Evolutionary conservation across 208 protist species (phyloP), one percentile per base, ranked within the genome.

Genomic region (Angomonas ambiguus): DNA sequence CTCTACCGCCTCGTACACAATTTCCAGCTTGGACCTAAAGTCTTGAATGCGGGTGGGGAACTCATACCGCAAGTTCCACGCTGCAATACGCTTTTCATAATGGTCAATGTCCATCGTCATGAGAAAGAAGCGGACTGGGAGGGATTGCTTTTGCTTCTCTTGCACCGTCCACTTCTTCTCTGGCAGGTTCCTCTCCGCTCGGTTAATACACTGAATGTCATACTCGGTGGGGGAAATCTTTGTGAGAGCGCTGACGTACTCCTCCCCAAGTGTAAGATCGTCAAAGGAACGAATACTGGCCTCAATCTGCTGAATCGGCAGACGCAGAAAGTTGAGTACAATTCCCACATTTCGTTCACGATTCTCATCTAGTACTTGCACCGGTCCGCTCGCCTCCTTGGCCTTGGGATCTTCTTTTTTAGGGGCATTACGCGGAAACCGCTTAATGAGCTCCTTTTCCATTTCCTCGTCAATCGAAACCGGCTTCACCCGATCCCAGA

Each of bases 281-380:
- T 94, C 88, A 62, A 94, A 91, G 0, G 71, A 75, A 51, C 82
- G 85, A 22, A 92, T 71, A 59, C 75, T 84, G 30, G 80, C 75
- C 76, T 92, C 83, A 51, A 92, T 83, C 51, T 76, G 79, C 59
- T 92, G 79, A 33, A 94, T 82, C 6, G 88, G 88, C 45, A 94
- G 70, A 10, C 84, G 81, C 25, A 94, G 70, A 53, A 87, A 88
- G 57, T 83, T 76, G 30, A 94, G 77, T 18, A 94, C 76, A 31
- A 94, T 89, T 56, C 80, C 82, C 4, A 94, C 71, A 63, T 91
- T 88, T 22, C 74, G 74, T 72, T 94, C 88, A 34, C 81, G 78
- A 51, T 71, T 81, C 6, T 45, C 71, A 16, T 85, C 72, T 2
- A 94, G 64, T 41, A 89, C 72, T 16, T 64, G 68, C 27, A 65